Evolutionary conservation across 768 basidiomycete species (phyloP).

Genomic region (Naganishia friedmannii): DNA sequence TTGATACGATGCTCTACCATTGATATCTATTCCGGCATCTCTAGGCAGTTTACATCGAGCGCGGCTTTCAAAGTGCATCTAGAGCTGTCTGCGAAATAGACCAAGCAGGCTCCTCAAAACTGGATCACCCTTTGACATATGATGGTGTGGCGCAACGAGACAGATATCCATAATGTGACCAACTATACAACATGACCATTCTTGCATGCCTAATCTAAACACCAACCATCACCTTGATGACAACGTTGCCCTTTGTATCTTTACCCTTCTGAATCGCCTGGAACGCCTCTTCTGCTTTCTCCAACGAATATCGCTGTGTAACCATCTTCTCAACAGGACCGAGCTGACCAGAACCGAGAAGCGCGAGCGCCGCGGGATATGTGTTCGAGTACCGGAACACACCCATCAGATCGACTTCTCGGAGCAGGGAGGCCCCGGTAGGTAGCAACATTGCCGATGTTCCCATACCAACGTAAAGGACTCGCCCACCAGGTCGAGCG

Average conservation of each 20-base stretch:
- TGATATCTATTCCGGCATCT: too few species aligned
- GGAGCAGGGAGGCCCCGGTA: slow-evolving; percentile 72
- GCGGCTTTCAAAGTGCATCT: too few species aligned
- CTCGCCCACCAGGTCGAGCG: slow-evolving; percentile 78
- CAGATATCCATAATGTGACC: not conserved
- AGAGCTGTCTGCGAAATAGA: too few species aligned
- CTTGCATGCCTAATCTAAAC: not conserved
- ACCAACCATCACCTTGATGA: slow-evolving; percentile 83
- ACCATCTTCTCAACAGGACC: slow-evolving; percentile 69
- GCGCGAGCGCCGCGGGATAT: slow-evolving; percentile 76
- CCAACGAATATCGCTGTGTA: slow-evolving; percentile 57
- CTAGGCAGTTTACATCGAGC: too few species aligned
- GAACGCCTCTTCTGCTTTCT: slow-evolving; percentile 70
- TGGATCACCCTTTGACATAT: too few species aligned
- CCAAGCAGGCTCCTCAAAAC: too few species aligned
- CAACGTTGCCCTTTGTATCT: slow-evolving; percentile 75
- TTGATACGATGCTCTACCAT: too few species aligned
- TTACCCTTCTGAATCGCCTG: slow-evolving; percentile 72
- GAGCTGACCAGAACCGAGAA: slow-evolving; percentile 70
- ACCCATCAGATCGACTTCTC: slow-evolving; percentile 89
- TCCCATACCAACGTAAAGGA: slow-evolving; percentile 96
- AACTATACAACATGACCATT: not conserved
- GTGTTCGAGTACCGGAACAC: slow-evolving; percentile 83
- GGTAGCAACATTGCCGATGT: slow-evolving; percentile 76
- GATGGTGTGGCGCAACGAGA: not conserved